Evolutionary conservation across 306 rosid species (phyloP).

Genomic region (Vicia sativa): DNA sequence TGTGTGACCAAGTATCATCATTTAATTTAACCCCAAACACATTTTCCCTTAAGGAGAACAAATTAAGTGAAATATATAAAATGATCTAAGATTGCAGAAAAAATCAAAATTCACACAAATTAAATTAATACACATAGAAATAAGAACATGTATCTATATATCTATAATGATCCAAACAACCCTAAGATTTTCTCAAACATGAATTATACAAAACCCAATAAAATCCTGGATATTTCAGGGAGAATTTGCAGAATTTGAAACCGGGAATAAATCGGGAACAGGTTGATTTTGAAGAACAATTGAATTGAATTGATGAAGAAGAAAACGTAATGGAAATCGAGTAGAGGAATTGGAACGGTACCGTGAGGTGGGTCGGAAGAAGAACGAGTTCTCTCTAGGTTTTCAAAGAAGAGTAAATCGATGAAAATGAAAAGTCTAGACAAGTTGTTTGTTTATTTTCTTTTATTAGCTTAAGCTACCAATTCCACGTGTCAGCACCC

Average conservation of each 20-base stretch:
- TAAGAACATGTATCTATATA: background rate
- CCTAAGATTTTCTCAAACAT: background rate
- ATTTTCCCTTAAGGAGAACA: background rate
- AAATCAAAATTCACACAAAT: background rate
- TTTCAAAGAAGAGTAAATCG: background rate
- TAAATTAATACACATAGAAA: background rate
- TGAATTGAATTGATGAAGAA: background rate
- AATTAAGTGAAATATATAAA: background rate
- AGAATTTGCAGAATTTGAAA: constrained; percentile 13
- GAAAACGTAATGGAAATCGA: background rate
- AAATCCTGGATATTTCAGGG: background rate
- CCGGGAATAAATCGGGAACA: background rate
- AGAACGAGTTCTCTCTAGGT: background rate
- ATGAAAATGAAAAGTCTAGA: background rate
- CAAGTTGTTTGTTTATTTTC: background rate
- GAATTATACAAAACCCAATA: constrained; percentile 13
- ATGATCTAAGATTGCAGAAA: background rate
- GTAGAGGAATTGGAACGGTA: constrained; percentile 12
- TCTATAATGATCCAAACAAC: constrained; percentile 22
- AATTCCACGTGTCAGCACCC: background rate
- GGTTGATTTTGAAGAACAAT: background rate
- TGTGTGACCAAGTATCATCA: background rate
- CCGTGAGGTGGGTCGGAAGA: constrained; percentile 8
- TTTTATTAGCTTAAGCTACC: background rate
- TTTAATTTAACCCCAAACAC: background rate